Percentiles rank a stretch among this genome's conserved stretches.
Evolutionary conservation across 257 asterid species (phyloP).

Genomic region (Euphrasia confusa): DNA sequence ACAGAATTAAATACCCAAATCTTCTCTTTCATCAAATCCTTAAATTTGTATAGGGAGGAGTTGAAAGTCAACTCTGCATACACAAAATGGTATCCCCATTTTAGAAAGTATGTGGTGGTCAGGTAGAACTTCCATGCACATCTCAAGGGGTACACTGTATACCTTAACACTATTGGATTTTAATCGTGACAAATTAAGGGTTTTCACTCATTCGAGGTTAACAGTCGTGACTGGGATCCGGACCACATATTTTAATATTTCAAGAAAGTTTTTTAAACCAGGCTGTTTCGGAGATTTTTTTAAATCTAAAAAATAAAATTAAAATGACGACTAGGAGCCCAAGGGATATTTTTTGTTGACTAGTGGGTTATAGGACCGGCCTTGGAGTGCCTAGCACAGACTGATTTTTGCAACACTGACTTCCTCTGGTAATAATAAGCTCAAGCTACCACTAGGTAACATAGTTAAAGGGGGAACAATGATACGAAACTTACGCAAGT

Average conservation of each 20-base stretch:
- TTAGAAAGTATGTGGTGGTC: neutral
- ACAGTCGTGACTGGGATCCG: neutral
- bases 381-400: neutral
- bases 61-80: neutral
- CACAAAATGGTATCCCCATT: neutral
- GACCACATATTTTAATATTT: neutral
- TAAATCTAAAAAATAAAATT: too few species aligned
- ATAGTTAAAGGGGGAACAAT: neutral
- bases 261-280: neutral
- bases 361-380: neutral
- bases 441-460: conserved; percentile 13
- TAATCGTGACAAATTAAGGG: neutral
- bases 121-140: neutral
- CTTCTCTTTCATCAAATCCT: neutral
- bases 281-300: too few species aligned
- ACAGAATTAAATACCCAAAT: neutral
- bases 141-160: conserved; percentile 3
- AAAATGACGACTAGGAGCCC: too few species aligned
- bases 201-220: neutral
- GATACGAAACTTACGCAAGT: conserved; percentile 4
- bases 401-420: neutral
- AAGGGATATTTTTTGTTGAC: too few species aligned
- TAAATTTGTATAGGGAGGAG: neutral
- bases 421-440: neutral
- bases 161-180: neutral